Conservation (phyloP, 768 basidiomycete genomes). For the Gymnopilus dilepis region DNA sequence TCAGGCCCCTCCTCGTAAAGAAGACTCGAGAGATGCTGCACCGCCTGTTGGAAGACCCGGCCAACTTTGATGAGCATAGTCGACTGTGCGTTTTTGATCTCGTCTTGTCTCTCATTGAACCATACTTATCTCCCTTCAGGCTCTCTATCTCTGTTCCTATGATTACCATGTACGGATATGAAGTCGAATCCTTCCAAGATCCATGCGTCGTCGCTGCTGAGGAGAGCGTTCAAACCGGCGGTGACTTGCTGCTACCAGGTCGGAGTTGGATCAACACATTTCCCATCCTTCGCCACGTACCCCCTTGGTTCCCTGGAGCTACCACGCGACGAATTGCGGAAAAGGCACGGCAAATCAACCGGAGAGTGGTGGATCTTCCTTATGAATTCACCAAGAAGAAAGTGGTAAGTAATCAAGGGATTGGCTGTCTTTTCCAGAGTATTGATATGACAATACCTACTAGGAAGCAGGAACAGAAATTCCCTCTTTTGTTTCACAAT, state of each 20-base stretch:
- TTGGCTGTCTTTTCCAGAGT: too few relatives aligned
- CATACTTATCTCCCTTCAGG: conserved; percentile 3
- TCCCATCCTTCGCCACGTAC: conserved; percentile 21
- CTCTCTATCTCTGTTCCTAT: conserved; percentile 23
- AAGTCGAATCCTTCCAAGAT: conserved; percentile 19
- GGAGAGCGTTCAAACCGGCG: conserved; percentile 1
- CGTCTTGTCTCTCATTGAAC: background rate
- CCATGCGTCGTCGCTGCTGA: conserved; percentile 19
- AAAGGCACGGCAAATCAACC: background rate
- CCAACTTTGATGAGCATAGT: conserved; percentile 17
- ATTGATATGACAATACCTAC: background rate
- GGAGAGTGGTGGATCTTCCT: conserved; percentile 12
- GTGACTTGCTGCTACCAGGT: conserved; percentile 3
- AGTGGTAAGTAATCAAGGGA: conserved; percentile 4
- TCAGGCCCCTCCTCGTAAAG: conserved; percentile 18
- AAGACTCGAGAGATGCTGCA: conserved; percentile 18
- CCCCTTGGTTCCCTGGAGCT: conserved; percentile 22
- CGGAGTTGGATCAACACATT: conserved; percentile 14
- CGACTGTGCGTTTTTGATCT: conserved; percentile 6
- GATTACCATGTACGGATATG: conserved; percentile 25
- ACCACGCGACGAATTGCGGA: conserved; percentile 3
- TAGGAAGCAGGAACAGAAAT: conserved; percentile 13
- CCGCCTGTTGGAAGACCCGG: conserved; percentile 16
- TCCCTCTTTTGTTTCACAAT: conserved; percentile 13
- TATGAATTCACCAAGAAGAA: conserved; percentile 15